These are phyloP conservation scores for Stygiomarasmius scandens DNA, from an alignment of 1,284 basidiomycete genomes.

Conservation along the genomic window DNA sequence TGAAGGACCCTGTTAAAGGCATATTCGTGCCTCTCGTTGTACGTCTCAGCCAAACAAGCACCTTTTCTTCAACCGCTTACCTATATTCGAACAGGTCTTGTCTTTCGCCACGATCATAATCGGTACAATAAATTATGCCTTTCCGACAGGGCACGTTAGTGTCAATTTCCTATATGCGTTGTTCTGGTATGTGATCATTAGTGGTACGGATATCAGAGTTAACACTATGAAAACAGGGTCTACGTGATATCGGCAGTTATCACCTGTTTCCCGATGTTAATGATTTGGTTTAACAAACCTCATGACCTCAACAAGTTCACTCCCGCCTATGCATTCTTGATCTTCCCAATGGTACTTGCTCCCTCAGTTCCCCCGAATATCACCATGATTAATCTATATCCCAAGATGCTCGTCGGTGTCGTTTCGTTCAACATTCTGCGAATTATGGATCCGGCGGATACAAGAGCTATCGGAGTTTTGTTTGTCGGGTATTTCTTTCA, in stretches of 20 bases:
- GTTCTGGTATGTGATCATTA: constrained; percentile 47
- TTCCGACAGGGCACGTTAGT: constrained; percentile 37
- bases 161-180: constrained; percentile 40
- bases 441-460: constrained; percentile 38
- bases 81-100: constrained; percentile 33
- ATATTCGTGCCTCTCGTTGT: constrained; percentile 51
- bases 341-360: constrained; percentile 46
- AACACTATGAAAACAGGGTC: no score
- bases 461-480: constrained; percentile 43
- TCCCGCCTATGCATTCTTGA: constrained; percentile 51
- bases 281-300: constrained; percentile 54
- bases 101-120: constrained; percentile 56
- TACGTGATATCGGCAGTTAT: constrained; percentile 43
- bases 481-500: constrained; percentile 52
- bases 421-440: constrained; percentile 49
- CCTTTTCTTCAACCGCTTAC: not conserved
- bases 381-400: not conserved
- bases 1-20: constrained; percentile 48
- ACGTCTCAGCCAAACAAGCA: constrained; percentile 9
- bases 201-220: no score
- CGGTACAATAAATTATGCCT: constrained; percentile 50
- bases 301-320: constrained; percentile 49
- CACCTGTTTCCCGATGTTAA: constrained; percentile 51
- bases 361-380: not conserved
- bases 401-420: constrained; percentile 50